A percentile compares a stretch with the other conserved stretches of the same genome.
These are phyloP conservation scores for Parietichytrium sp. DNA, from an alignment of 108 stramenopile genomes.

Conservation along the genomic window DNA sequence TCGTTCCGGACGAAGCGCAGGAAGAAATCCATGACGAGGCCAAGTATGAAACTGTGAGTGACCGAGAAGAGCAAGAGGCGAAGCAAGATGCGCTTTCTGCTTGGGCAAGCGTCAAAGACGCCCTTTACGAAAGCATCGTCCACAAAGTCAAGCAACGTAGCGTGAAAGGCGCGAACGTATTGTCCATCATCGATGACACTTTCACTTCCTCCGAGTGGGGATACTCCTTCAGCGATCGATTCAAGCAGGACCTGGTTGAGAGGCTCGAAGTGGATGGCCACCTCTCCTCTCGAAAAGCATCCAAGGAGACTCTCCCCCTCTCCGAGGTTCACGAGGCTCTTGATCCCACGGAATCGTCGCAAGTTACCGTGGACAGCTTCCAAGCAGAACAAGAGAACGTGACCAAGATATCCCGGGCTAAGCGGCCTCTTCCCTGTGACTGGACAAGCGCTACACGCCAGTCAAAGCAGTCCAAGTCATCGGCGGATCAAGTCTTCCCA, in stretches of 20 bases:
- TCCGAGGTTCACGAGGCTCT: too few species aligned
- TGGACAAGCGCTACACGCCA: too few species aligned
- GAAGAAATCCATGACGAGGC: neutral
- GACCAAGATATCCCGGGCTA: neutral
- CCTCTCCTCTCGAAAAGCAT: neutral
- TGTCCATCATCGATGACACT: too few species aligned
- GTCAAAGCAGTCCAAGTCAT: too few species aligned
- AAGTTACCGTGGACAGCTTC: too few species aligned
- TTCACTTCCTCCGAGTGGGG: neutral
- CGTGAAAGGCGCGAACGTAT: too few species aligned
- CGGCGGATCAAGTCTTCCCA: too few species aligned
- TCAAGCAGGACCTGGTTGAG: neutral
- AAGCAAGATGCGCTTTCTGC: neutral
- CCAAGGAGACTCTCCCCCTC: too few species aligned
- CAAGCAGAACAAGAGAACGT: conserved; percentile 27
- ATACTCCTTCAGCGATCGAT: neutral
- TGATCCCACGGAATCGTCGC: too few species aligned
- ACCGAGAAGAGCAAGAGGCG: neutral
- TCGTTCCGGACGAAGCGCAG: neutral
- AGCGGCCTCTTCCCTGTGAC: conserved; percentile 5
- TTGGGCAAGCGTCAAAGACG: neutral
- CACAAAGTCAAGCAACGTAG: too few species aligned
- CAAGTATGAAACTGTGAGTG: neutral
- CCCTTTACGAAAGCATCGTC: too few species aligned
- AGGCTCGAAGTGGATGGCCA: neutral